phyloP scores from a whole-genome alignment of 371 early-diverging fungal genomes.

The Encephalitozoon intestinalis region DNA sequence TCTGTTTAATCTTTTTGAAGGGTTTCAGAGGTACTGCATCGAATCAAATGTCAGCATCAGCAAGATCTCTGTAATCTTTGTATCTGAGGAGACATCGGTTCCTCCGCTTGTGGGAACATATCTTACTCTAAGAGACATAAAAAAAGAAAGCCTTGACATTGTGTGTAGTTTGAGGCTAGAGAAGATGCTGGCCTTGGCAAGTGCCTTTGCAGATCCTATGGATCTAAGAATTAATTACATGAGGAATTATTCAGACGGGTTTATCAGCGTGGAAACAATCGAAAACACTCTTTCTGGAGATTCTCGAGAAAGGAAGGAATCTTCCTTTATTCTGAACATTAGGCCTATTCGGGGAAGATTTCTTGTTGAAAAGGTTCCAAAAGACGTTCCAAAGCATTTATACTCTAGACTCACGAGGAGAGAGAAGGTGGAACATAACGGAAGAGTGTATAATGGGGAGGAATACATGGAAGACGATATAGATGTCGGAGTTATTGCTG shows the following conservation, averaged over 20 bases:
- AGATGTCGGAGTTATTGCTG: background rate
- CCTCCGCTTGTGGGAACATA: constrained; percentile 45
- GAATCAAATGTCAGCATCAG: constrained; percentile 23
- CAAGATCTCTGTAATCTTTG: constrained; percentile 35
- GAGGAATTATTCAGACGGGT: constrained; percentile 9
- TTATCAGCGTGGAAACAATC: constrained; percentile 6
- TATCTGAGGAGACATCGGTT: constrained; percentile 10
- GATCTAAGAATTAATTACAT: constrained; percentile 9
- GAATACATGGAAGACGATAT: constrained; percentile 44
- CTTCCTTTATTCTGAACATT: constrained; percentile 17
- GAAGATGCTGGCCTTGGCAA: background rate
- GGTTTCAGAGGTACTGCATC: constrained; percentile 55
- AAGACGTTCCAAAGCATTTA: constrained; percentile 35
- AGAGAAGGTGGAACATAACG: constrained; percentile 6
- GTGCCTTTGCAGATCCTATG: background rate
- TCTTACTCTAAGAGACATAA: constrained; percentile 39
- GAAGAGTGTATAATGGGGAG: constrained; percentile 18
- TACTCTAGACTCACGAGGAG: constrained; percentile 23
- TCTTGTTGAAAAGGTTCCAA: constrained; percentile 37
- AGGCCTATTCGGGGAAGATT: constrained; percentile 37
- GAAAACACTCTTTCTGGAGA: background rate
- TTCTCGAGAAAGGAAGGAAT: background rate
- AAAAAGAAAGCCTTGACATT: constrained; percentile 16
- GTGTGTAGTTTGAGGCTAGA: background rate
- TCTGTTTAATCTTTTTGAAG: constrained; percentile 54